Evolutionary conservation across 371 early-diverging fungal genomes (phyloP).

Genomic region (Mortierella sp.): DNA sequence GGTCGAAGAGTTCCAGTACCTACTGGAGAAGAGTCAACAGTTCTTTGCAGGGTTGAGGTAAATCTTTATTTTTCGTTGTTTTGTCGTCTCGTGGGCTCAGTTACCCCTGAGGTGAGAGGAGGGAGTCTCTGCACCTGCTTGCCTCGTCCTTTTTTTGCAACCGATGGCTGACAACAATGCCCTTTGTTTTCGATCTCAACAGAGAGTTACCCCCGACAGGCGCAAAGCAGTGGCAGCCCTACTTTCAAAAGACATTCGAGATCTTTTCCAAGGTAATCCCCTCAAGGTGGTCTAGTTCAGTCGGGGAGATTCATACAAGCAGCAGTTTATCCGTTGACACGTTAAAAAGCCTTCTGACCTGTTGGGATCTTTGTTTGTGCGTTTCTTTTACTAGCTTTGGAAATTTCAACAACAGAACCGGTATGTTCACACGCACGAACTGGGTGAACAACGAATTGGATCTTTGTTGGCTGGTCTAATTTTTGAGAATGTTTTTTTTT

Average conservation of each 20-base stretch:
- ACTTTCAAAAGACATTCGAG: constrained; percentile 97
- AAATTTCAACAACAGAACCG: constrained; percentile 94
- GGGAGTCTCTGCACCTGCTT: neutral
- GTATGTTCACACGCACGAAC: constrained; percentile 46
- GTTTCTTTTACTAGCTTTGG: constrained; percentile 78
- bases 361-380: neutral
- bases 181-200: neutral
- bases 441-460: neutral
- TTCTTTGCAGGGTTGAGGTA: constrained; percentile 94
- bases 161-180: neutral
- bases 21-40: constrained; percentile 97
- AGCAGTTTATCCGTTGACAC: neutral
- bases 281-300: neutral
- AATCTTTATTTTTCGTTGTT: neutral
- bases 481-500: too few relatives aligned
- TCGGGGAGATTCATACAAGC: neutral
- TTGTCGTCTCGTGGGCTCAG: too few relatives aligned
- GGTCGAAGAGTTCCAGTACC: constrained; percentile 93
- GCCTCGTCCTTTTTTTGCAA: neutral
- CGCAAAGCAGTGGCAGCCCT: constrained; percentile 85
- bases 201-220: constrained; percentile 84
- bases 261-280: constrained; percentile 87
- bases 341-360: neutral
- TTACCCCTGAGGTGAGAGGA: neutral
- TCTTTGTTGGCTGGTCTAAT: neutral